A percentile compares a stretch with the other conserved stretches of the same genome.
These are phyloP conservation scores for Neurospora sp. DNA, from an alignment of 495 filamentous ascomycete genomes.

Conservation along the genomic window DNA sequence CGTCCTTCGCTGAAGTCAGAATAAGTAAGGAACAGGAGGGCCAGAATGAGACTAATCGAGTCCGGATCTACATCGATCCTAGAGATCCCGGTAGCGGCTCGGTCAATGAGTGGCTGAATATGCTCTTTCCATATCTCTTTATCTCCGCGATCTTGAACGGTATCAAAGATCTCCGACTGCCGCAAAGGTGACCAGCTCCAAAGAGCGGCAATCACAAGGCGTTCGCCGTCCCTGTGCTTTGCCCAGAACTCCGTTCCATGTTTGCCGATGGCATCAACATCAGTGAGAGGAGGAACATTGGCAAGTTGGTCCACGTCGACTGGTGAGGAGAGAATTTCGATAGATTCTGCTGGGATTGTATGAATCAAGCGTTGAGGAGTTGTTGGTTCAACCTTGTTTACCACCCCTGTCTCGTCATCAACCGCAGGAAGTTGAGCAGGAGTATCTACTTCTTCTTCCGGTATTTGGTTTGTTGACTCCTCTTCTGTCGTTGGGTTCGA, in stretches of 20 bases:
- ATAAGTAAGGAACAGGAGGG: slow-evolving; percentile 17
- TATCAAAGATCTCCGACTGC: neutral
- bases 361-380: neutral
- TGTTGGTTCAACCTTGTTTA: neutral
- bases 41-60: slow-evolving; percentile 3
- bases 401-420: neutral
- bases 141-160: neutral
- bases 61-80: neutral
- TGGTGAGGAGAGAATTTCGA: slow-evolving; percentile 10
- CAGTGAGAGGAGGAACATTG: slow-evolving; percentile 3
- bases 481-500: neutral
- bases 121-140: slow-evolving; percentile 13
- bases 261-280: slow-evolving; percentile 9
- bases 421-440: neutral
- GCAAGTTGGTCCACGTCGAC: neutral
- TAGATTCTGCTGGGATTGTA: neutral
- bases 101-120: slow-evolving; percentile 5
- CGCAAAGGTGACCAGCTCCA: slow-evolving; percentile 1
- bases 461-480: neutral
- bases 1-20: slow-evolving; percentile 2
- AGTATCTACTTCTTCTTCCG: neutral
- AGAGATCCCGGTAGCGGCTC: neutral
- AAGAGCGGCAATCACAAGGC: slow-evolving; percentile 17
- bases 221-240: slow-evolving; percentile 8
- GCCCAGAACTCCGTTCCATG: slow-evolving; percentile 14